Evolutionary conservation across 2,329 filamentous ascomycete genomes (phyloP), one percentile per base, ranked within the genome.

Genomic region (Fusarium chlamydosporum): DNA sequence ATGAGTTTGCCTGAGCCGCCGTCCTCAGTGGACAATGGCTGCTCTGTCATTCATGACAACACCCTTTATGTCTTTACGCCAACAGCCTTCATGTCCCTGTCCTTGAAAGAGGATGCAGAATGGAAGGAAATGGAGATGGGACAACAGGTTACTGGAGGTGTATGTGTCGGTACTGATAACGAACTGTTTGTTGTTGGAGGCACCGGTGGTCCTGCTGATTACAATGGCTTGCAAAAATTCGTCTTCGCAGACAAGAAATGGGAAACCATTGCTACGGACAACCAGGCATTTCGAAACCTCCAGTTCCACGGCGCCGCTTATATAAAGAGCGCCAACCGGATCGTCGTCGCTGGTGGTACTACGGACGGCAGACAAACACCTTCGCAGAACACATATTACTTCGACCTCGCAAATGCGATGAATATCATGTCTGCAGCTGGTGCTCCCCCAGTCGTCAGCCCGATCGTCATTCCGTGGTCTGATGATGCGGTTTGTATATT

Each of bases 171-270:
- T 56, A 89, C 89, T 20, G 84, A 91, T 67, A 76, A 90, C 6
- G 91, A 86, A 27, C 84, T 97, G 31, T 97, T 91, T 76, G 85
- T 97, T 46, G 88, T 98, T 37, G 95, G 95, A 72, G 95, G 95
- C 48, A 86, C 84, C 41, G 82, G 77, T 27, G 77, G 76, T 60
- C 80, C 84, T 16, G 76, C 81, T 1, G 80, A 82, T 48, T 96
- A 96, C 76, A 81, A 87, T 11, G 95, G 95, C 12, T 78, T 98
- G 53, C 94, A 97, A 79, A 88, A 86, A 72, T 89, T 81, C 70
- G 85, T 82, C 1, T 89, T 86, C 61, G 77, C 84, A 26, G 85
- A 85, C 12, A 81, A 81, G 15, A 79, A 84, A 59, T 89, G 87
- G 87, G 79, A 84, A 52, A 82, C 80, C 10, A 78, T 88, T 29